Evolutionary conservation across 129 eudicot genomes (phyloP), one percentile per base, ranked within the genome.

Genomic region (Chrysanthemum lavandulifolium): DNA sequence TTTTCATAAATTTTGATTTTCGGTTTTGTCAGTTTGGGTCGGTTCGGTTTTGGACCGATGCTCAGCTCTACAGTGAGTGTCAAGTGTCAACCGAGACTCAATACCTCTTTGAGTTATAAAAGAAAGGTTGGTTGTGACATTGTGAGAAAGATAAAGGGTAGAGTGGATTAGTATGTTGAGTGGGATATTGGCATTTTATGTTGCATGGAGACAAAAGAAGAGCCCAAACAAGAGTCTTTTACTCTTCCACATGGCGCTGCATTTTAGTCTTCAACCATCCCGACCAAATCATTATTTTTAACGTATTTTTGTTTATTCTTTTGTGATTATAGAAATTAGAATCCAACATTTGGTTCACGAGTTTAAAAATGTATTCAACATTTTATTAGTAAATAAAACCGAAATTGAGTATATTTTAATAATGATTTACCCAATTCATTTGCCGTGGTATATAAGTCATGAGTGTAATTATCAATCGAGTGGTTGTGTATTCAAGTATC

Each of bases 131-230:
- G 14, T 25, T 57, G 18, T 76, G 68, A 45, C 59, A 56, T 57
- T 5, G 14, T 25, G 14, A 33, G 48, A 49, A 9, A 76, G 47
- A 47, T 31, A 53, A 59, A 58, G 69, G 75, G 36, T 1, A 10
- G 8, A 56, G 11, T 49, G 60, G 19, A 50, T 45, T 15, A 48
- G n/a, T 65, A 31, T 40, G 29, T 6, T 10, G 62, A 10, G 27
- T 25, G 59, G 29, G 6, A 14, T 23, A 57, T 67, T 66, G 69
- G 69, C 62, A 29, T 76, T 48, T 69, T 60, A 49, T 76, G 69
- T 50, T 76, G 81, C 81, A 77, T 68, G 81, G 47, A 61, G 75
- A 77, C 81, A 69, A 77, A 68, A 61, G 2, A 36, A 56, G 60
- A 69, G 13, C 53, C 74, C 23, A 40, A 15, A 60, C 74, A 68